Conservation (phyloP, 2,329 filamentous ascomycete species). For the Xylaria multiplex region DNA sequence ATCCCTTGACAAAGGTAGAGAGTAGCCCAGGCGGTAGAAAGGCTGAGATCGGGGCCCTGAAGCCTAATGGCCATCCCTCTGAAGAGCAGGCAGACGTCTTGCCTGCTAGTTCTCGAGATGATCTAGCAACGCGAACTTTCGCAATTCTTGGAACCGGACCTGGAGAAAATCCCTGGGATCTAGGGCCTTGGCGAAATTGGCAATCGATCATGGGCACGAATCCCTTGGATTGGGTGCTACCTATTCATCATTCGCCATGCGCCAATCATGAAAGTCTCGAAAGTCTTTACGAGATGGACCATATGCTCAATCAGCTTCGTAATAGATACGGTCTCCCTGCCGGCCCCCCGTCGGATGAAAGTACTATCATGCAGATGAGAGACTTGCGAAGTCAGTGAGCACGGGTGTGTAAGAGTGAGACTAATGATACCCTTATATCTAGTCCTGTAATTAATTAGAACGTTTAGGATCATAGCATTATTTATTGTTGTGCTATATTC, state of each 20-base stretch:
- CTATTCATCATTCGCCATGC: slow-evolving; percentile 79
- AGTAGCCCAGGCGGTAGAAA: slow-evolving; percentile 5
- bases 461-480: slow-evolving; percentile 10
- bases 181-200: slow-evolving; percentile 77
- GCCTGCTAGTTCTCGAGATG: slow-evolving; percentile 51
- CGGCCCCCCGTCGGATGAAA: slow-evolving; percentile 39
- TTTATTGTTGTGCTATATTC: slow-evolving; percentile 1
- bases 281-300: slow-evolving; percentile 75
- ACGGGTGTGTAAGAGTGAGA: slow-evolving; percentile 28
- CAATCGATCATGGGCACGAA: slow-evolving; percentile 80
- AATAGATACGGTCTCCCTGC: slow-evolving; percentile 52
- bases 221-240: slow-evolving; percentile 81
- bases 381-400: slow-evolving; percentile 37
- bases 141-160: slow-evolving; percentile 78
- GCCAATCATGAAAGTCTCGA: slow-evolving; percentile 71
- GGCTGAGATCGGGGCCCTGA: slow-evolving; percentile 16
- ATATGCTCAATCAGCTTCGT: slow-evolving; percentile 67
- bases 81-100: slow-evolving; percentile 28
- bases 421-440: slow-evolving; percentile 42
- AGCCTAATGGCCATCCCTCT: slow-evolving; percentile 28
- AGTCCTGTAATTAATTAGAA: slow-evolving; percentile 32
- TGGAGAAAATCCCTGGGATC: slow-evolving; percentile 87
- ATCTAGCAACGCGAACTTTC: slow-evolving; percentile 72
- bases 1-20: slow-evolving; percentile 60
- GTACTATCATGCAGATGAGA: slow-evolving; percentile 47